Percentiles rank a stretch among this genome's conserved stretches.
Evolutionary conservation across 768 basidiomycete species (phyloP).

Genomic region (Pisolithus marmoratus): DNA sequence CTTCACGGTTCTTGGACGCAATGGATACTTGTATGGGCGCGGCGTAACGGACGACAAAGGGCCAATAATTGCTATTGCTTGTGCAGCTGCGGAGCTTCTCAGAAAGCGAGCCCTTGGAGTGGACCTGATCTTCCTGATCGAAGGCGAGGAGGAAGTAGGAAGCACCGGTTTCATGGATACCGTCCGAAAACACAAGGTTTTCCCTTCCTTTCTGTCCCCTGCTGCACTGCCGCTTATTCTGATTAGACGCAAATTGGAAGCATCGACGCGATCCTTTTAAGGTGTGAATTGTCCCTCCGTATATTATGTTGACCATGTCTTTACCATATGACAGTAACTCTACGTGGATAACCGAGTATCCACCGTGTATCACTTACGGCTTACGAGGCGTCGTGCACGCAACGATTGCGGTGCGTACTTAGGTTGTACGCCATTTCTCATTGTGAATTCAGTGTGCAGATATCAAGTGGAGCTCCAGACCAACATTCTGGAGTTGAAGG

Average conservation of each 20-base stretch:
- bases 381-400: constrained; percentile 92
- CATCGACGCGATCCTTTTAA: constrained; percentile 86
- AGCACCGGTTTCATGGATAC: constrained; percentile 81
- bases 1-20: constrained; percentile 72
- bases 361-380: constrained; percentile 93
- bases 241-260: constrained; percentile 71
- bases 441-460: constrained; percentile 31
- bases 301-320: constrained; percentile 3
- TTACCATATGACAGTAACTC: constrained; percentile 63
- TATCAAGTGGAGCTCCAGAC: constrained; percentile 70
- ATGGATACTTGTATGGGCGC: constrained; percentile 87
- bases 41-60: constrained; percentile 96
- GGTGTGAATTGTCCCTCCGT: constrained; percentile 35
- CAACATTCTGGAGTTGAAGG: constrained; percentile 94
- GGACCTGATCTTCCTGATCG: constrained; percentile 86
- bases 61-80: constrained; percentile 86
- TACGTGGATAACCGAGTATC: constrained; percentile 91
- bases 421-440: background rate
- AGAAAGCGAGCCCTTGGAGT: constrained; percentile 67
- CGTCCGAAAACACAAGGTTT: constrained; percentile 69
- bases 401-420: constrained; percentile 52
- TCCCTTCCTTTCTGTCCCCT: background rate
- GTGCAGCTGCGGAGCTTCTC: constrained; percentile 80
- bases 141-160: constrained; percentile 97
- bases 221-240: constrained; percentile 1